Base-by-base conservation (phyloP, 192 early-diverging fungal genomes). In the Coemansia sp. region DNA sequence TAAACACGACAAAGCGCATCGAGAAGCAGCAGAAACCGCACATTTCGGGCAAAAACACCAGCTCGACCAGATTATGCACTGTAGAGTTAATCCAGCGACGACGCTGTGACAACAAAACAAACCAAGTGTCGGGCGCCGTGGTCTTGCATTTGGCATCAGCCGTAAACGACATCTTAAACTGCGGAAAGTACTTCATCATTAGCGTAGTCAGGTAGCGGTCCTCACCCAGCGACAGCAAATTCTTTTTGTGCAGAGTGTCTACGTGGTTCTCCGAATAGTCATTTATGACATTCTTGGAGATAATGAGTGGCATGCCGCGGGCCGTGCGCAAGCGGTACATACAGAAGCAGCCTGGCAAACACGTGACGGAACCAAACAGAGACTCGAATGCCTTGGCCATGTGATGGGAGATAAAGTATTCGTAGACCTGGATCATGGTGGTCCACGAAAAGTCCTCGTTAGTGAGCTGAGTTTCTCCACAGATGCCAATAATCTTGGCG, bases 21-120 rank as follows among this genome's bases (percentile, higher is more conserved):
- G 94, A 96, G 79, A 98, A 93, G 79, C 93, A 98, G 82, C 93
- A 96, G 76, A 93, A 93, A 14, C 94, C 94, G 66, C 96, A 98
- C 77, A 98, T 86, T 66, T 96, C 87, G 2, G 88, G 85, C 21
- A 97, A 66, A 62, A 89, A 86, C 39, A 95, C 70, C 17, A 98
- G 83, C 82, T 98, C 96, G 45, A 93, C 80, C 65, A 97, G 73
- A 69, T 98, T 98, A 80, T 98, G 96, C 24, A 98, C 89, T 0
- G 96, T 98, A 10, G 95, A 97, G 81, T 98, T 98, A 80, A 98
- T 98, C 96, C 96, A 98, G 21, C 96, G 90, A 67, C 96, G 91
- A 24, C 96, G 85, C 78, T 98, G 96, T 5, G 95, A 97, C 2
- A 96, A 72, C 23, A 98, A 77, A 4, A 98, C 81, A 2, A 78